Conservation (phyloP, 768 basidiomycete species). For the Leccinum ochraceum region DNA sequence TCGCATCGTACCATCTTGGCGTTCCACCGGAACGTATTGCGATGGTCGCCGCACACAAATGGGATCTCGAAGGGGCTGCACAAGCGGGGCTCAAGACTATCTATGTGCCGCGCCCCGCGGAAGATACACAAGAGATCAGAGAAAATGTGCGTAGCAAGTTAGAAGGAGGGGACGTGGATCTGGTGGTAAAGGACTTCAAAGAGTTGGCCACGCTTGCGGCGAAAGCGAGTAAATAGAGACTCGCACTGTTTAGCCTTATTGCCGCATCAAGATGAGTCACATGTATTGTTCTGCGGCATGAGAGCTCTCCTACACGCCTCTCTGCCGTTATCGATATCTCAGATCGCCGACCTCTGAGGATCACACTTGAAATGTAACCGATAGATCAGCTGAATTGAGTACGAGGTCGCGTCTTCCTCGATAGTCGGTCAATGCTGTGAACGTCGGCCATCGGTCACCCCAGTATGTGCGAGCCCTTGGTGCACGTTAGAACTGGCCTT, state of each 20-base stretch:
- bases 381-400: neutral
- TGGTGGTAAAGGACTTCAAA: slow-evolving; percentile 50
- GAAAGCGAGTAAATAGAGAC: slow-evolving; percentile 15
- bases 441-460: neutral
- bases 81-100: slow-evolving; percentile 56
- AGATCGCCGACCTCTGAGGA: neutral
- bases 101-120: slow-evolving; percentile 53
- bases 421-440: neutral
- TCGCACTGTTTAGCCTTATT: neutral
- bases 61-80: slow-evolving; percentile 56
- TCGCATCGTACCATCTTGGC: slow-evolving; percentile 51
- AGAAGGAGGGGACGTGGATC: slow-evolving; percentile 61
- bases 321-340: neutral
- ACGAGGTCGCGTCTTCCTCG: neutral
- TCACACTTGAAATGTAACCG: neutral
- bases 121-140: slow-evolving; percentile 37
- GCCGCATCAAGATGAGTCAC: neutral
- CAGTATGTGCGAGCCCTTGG: neutral
- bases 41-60: slow-evolving; percentile 66
- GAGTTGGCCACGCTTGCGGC: slow-evolving; percentile 43
- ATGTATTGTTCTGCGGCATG: neutral
- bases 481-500: too few species aligned
- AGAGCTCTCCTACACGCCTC: neutral
- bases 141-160: slow-evolving; percentile 42
- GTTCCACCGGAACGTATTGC: slow-evolving; percentile 48